phyloP scores from a whole-genome alignment of 1,284 basidiomycete species.

The Rhodotorula glutinis region DNA sequence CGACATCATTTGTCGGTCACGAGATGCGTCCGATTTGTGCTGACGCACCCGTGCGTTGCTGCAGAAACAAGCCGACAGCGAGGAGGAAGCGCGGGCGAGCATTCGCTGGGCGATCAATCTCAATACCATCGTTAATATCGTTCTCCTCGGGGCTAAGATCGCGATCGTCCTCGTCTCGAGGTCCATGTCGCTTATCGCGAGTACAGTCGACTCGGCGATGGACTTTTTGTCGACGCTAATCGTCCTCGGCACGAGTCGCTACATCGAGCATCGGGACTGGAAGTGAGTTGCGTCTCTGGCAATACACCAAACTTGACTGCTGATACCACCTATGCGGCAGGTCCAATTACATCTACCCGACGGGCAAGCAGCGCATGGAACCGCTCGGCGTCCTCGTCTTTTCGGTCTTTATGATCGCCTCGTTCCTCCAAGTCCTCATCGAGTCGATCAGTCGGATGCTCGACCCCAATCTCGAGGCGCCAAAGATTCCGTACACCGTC shows the following conservation, averaged over 20 bases:
- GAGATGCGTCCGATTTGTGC: no score
- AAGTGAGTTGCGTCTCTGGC: slow-evolving; percentile 5
- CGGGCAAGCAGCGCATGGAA: slow-evolving; percentile 52
- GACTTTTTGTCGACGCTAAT: slow-evolving; percentile 56
- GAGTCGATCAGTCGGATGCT: slow-evolving; percentile 50
- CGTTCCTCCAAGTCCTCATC: slow-evolving; percentile 50
- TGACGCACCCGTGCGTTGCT: no score
- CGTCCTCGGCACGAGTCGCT: slow-evolving; percentile 41
- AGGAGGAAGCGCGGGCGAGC: slow-evolving; percentile 15
- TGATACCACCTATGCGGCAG: neutral
- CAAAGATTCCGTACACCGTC: slow-evolving; percentile 44
- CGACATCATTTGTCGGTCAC: no score
- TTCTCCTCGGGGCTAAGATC: slow-evolving; percentile 55
- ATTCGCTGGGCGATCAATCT: slow-evolving; percentile 40
- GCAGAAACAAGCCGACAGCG: neutral
- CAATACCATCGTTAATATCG: slow-evolving; percentile 51
- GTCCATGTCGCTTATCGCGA: slow-evolving; percentile 58
- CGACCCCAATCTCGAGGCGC: slow-evolving; percentile 42
- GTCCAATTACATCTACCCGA: slow-evolving; percentile 51
- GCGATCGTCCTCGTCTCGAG: slow-evolving; percentile 55
- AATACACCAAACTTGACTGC: neutral
- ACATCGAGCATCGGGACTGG: slow-evolving; percentile 37
- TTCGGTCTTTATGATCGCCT: slow-evolving; percentile 59
- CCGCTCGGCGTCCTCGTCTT: slow-evolving; percentile 51
- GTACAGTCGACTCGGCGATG: slow-evolving; percentile 56